phyloP scores from a whole-genome alignment of 2,329 filamentous ascomycete genomes.

The Scolecobasidium constrictum region DNA sequence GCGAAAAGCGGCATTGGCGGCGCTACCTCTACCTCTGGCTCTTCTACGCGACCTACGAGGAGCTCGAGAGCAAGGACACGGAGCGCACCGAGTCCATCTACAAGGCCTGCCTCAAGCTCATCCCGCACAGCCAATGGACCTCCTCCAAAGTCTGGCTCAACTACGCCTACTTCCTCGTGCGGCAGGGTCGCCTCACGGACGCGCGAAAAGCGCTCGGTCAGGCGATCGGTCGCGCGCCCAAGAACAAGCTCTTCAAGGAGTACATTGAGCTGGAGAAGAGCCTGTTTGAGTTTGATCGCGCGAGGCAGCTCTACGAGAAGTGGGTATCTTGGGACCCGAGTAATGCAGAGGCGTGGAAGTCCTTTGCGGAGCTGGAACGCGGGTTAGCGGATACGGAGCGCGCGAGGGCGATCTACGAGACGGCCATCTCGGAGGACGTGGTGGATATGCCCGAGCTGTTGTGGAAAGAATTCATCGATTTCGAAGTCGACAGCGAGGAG shows the following conservation, averaged over 20 bases:
- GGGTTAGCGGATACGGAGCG: slow-evolving; percentile 84
- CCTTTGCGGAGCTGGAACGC: slow-evolving; percentile 86
- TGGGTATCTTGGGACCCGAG: slow-evolving; percentile 84
- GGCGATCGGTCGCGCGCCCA: slow-evolving; percentile 88
- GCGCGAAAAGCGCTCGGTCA: slow-evolving; percentile 84
- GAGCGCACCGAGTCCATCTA: slow-evolving; percentile 83
- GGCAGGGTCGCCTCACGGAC: slow-evolving; percentile 67
- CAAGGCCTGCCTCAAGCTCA: slow-evolving; percentile 71
- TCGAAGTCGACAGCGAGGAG: slow-evolving; percentile 91
- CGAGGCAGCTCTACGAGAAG: slow-evolving; percentile 85
- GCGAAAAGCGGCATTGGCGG: slow-evolving; percentile 95
- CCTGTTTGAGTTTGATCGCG: slow-evolving; percentile 87
- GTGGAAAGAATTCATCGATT: slow-evolving; percentile 98
- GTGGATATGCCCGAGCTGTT: slow-evolving; percentile 96
- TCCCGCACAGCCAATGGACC: slow-evolving; percentile 94
- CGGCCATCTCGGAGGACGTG: slow-evolving; percentile 69
- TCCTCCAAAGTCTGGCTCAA: slow-evolving; percentile 95
- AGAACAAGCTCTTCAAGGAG: slow-evolving; percentile 87
- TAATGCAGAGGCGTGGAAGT: slow-evolving; percentile 92
- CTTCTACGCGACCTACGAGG: slow-evolving; percentile 94
- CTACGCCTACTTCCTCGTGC: slow-evolving; percentile 86
- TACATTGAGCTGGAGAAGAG: slow-evolving; percentile 91
- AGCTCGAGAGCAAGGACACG: slow-evolving; percentile 69
- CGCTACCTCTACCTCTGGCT: slow-evolving; percentile 97
- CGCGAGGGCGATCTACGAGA: slow-evolving; percentile 80